Evolutionary conservation across 108 stramenopile genomes (phyloP).

Genomic region (Skeletonema grethae): DNA sequence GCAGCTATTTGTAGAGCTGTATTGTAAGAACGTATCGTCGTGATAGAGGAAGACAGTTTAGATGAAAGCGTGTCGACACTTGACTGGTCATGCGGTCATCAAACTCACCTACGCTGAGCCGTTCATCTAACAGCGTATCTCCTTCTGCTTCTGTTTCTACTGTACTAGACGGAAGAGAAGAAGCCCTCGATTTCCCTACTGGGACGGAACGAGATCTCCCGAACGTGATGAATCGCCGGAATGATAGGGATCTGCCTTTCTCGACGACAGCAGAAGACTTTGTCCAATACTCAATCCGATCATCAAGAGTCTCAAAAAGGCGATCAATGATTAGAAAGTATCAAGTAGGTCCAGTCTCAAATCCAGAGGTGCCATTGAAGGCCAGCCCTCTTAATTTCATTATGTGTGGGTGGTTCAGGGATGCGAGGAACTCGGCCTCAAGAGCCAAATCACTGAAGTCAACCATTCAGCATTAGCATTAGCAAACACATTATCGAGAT

Average conservation of each 20-base stretch:
- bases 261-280: background rate
- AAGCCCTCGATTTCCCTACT: background rate
- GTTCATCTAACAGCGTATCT: constrained; percentile 4
- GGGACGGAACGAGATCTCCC: background rate
- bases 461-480: background rate
- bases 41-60: constrained; percentile 11
- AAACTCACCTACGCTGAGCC: constrained; percentile 22
- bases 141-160: background rate
- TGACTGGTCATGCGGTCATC: background rate
- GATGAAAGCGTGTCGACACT: background rate
- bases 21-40: background rate
- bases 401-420: constrained; percentile 68
- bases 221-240: background rate
- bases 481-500: background rate
- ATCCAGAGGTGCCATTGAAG: constrained; percentile 13
- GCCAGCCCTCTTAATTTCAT: constrained; percentile 55
- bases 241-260: constrained; percentile 4
- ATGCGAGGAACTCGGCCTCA: constrained; percentile 63
- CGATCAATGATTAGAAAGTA: constrained; percentile 73
- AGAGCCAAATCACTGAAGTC: constrained; percentile 54
- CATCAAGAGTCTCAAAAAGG: constrained; percentile 47
- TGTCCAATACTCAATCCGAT: constrained; percentile 43
- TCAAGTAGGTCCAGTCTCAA: constrained; percentile 25
- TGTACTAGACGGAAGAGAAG: background rate
- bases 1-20: constrained; percentile 36